phyloP scores from a whole-genome alignment of 257 asterid species.

The Solanum dulcamara region DNA sequence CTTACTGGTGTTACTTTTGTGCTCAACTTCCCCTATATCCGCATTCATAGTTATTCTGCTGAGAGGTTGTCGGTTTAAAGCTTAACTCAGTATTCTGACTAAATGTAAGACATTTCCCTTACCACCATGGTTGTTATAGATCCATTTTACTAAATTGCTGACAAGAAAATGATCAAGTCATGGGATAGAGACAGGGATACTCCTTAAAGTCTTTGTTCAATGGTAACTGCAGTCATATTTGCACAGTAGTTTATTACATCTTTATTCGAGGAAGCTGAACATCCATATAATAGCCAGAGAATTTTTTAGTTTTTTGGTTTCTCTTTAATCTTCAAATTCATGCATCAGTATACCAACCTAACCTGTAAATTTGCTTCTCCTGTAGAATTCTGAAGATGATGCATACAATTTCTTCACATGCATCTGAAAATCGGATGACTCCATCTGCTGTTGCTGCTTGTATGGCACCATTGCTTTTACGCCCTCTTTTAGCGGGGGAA shows the following conservation, averaged over 20 bases:
- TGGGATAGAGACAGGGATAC: not conserved
- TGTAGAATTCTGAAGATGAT: conserved; percentile 78
- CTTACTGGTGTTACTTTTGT: not conserved
- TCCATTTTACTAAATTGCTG: not conserved
- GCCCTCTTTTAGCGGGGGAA: conserved; percentile 91
- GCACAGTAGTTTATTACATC: not conserved
- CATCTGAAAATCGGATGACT: conserved; percentile 76
- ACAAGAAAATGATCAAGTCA: not conserved
- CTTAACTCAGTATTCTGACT: not conserved
- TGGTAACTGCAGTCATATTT: not conserved
- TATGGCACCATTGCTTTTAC: conserved; percentile 95
- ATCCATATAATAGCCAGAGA: not conserved
- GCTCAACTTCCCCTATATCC: not conserved
- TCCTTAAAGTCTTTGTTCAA: not conserved
- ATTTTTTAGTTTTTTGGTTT: not conserved
- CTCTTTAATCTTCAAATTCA: not conserved
- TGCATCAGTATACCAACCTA: not conserved
- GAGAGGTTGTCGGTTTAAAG: not conserved
- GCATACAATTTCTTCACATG: conserved; percentile 65
- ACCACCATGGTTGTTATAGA: not conserved
- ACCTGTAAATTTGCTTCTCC: conserved; percentile 6
- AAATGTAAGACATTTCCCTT: not conserved
- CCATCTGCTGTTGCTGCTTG: conserved; percentile 94
- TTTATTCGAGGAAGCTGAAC: not conserved
- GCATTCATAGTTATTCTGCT: not conserved